Evolutionary conservation across 2,329 filamentous ascomycete species (phyloP), one percentile per base, ranked within the genome.

Genomic region (Neonectria neomacrospora): DNA sequence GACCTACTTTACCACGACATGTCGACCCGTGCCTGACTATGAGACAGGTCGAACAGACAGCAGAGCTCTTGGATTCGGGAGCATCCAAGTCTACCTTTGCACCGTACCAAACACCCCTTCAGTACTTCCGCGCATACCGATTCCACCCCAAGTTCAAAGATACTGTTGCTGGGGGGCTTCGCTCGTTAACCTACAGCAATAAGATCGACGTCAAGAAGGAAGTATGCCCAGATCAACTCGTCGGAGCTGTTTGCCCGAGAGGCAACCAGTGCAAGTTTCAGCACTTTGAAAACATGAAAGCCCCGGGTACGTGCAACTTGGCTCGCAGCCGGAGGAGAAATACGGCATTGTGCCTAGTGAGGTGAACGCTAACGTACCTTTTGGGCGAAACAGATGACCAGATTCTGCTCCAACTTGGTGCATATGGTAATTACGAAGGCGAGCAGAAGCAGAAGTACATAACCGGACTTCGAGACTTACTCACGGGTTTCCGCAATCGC

Each of bases 121-220:
- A 87, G 70, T 86, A 87, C 71, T 97, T 98, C 78, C 93, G 89
- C 77, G 91, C 92, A 39, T 99, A 92, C 80, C 93, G 95, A 71
- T 97, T 95, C 76, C 94, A 98, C 75, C 92, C 93, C 32, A 83
- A 87, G 54, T 98, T 90, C 79, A 82, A 84, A 68, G 78, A 90
- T 53, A 82, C 87, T 60, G 89, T 97, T 61, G 77, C 87, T 59
- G 91, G 90, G 66, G 95, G 95, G 45, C 90, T 94, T 75, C 90
- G 91, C 75, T 98, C 96, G 67, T 85, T 96, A 82, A 98, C 94
- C 45, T 98, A 95, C 81, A 97, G 93, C 80, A 92, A 97, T 79
- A 90, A 90, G 71, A 97, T 99, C 79, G 89, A 97, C 76, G 84
- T 89, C 23, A 84, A 88, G 64, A 89, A 86, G 71, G 86, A 87